These are phyloP conservation scores for Cystofilobasidium capitatum DNA, from an alignment of 768 basidiomycete genomes.

Conservation along the genomic window DNA sequence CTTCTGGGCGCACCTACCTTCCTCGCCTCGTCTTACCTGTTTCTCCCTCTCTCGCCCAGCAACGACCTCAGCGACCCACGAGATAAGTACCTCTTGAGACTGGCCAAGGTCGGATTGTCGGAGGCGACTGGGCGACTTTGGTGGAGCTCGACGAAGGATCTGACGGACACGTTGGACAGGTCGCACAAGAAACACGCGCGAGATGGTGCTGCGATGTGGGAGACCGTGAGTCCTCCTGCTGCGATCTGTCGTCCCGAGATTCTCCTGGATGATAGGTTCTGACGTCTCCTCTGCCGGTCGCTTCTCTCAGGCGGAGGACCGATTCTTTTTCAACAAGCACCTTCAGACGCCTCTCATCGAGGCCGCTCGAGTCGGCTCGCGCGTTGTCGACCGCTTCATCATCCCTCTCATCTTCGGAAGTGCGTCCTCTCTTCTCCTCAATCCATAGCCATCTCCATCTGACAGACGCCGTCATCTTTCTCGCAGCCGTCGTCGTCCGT, in stretches of 20 bases:
- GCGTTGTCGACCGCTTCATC: conserved; percentile 52
- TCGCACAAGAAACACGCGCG: conserved; percentile 51
- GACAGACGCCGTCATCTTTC: background rate
- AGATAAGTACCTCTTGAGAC: conserved; percentile 74
- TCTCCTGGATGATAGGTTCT: no score
- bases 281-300: background rate
- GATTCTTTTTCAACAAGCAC: conserved; percentile 97
- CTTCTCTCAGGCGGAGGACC: conserved; percentile 68
- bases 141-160: conserved; percentile 81
- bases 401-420: conserved; percentile 94
- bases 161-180: conserved; percentile 76
- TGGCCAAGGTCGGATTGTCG: conserved; percentile 73
- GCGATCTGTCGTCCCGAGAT: background rate
- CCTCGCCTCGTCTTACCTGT: conserved; percentile 78
- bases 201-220: conserved; percentile 3
- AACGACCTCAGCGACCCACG: conserved; percentile 61
- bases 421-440: conserved; percentile 44
- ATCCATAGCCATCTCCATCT: background rate
- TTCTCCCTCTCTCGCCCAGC: conserved; percentile 74
- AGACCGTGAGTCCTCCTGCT: background rate
- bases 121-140: conserved; percentile 58
- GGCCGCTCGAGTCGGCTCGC: conserved; percentile 46
- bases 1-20: conserved; percentile 79
- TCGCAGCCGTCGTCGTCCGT: conserved; percentile 75
- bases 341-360: conserved; percentile 59